Base-by-base conservation (phyloP, 2,329 filamentous ascomycete species). In the Penicillium capsulatum region DNA sequence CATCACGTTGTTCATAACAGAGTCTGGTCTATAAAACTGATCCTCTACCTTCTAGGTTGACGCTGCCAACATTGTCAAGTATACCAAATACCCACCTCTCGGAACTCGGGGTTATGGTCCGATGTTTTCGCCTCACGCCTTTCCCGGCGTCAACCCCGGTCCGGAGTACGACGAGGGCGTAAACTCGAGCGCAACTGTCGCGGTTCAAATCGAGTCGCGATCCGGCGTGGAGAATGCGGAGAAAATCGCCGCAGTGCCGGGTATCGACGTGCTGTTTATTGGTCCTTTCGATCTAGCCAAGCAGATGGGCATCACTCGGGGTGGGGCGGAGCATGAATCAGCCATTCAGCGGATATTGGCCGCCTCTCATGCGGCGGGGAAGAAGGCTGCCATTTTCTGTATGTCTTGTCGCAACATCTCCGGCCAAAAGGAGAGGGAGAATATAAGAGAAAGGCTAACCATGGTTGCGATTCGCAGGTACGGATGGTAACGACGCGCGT, bases 311-410 rank as follows among this genome's bases (percentile, higher is more conserved):
- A 58, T 65, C 7, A 45, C 48, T 14, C 60, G 59, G 1, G 55
- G 60, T 15, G 60, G 65, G 2, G 53, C 60, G 22, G 64, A 67
- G 48, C 66, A 67, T 44, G 65, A 67, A 42, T 61, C 61, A 17
- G 62, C 63, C 27, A 69, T 69, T 24, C 54, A 64, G 31, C 58
- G 59, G 7, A 59, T 61, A 28, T 36, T 65, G 32, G 45, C 49
- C 16, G 66, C 66, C 3, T 59, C 61, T 14, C 55, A 61, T 40
- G 51, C 51, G 2, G 55, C 59, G 3, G 63, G 65, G 34, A 69
- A 68, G 52, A 66, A 55, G 45, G 63, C 63, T 17, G 66, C 65
- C 31, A 68, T 69, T 19, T 69, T 68, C 53, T 68, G 65, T 63
- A 55, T n/a, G 54, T 56, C 22, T 16, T 11, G 2, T 17, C 2